Percentiles rank a stretch among this genome's conserved stretches.
Evolutionary conservation across 352 stramenopile species (phyloP).

Genomic region (Globisporangium recalcitrans): DNA sequence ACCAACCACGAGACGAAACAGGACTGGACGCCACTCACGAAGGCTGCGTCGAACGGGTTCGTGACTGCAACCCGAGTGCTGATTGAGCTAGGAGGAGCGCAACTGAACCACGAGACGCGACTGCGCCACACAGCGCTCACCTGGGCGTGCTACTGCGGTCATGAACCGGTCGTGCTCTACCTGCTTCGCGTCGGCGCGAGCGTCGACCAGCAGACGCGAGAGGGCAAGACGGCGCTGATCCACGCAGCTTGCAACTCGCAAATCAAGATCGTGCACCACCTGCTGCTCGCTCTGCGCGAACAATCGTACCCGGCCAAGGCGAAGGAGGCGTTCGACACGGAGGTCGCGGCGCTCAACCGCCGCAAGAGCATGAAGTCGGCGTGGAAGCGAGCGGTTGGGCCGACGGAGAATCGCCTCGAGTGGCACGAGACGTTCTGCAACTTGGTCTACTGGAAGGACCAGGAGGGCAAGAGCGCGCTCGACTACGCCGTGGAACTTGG

Average conservation of each 20-base stretch:
- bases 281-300: slow-evolving; percentile 42
- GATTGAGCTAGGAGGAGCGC: slow-evolving; percentile 38
- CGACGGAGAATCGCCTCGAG: slow-evolving; percentile 30
- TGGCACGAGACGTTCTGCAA: slow-evolving; percentile 58
- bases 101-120: slow-evolving; percentile 44
- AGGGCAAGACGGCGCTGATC: slow-evolving; percentile 64
- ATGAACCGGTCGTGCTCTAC: slow-evolving; percentile 50
- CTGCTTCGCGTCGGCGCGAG: slow-evolving; percentile 39
- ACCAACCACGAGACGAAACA: slow-evolving; percentile 49
- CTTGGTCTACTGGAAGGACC: slow-evolving; percentile 31
- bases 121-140: slow-evolving; percentile 67
- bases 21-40: slow-evolving; percentile 68
- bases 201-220: slow-evolving; percentile 35
- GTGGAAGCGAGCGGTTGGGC: slow-evolving; percentile 2
- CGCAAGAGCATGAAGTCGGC: slow-evolving; percentile 19
- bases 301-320: slow-evolving; percentile 25
- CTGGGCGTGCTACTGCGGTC: slow-evolving; percentile 70
- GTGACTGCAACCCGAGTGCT: slow-evolving; percentile 31
- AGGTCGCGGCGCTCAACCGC: slow-evolving; percentile 14
- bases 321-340: slow-evolving; percentile 19
- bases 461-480: slow-evolving; percentile 28
- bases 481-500: slow-evolving; percentile 22
- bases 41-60: slow-evolving; percentile 52
- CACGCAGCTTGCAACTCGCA: slow-evolving; percentile 60
- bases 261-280: slow-evolving; percentile 42